Conservation (phyloP, 495 filamentous ascomycete species). For the Penicillium daleae region DNA sequence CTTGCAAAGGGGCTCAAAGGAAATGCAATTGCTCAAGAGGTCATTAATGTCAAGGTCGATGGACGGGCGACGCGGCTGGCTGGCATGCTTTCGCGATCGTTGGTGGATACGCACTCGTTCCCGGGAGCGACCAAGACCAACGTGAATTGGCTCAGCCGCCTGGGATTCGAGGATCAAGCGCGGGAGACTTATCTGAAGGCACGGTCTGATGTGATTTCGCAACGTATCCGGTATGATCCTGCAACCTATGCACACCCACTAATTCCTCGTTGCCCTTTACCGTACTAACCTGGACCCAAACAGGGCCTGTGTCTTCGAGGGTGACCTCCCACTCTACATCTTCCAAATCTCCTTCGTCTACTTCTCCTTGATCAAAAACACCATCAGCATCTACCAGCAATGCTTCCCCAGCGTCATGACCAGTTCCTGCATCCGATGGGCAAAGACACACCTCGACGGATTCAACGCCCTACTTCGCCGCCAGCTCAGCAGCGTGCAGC, state of each 20-base stretch:
- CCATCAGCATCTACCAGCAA: conserved; percentile 81
- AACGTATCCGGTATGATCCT: conserved; percentile 69
- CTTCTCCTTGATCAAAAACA: conserved; percentile 92
- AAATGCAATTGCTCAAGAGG: conserved; percentile 82
- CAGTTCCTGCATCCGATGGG: conserved; percentile 94
- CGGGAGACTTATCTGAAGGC: conserved; percentile 84
- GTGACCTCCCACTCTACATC: conserved; percentile 87
- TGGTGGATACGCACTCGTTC: conserved; percentile 74
- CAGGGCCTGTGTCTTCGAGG: conserved; percentile 92
- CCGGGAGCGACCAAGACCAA: conserved; percentile 71
- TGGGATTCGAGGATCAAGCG: conserved; percentile 90
- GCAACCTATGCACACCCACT: no score
- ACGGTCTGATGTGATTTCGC: conserved; percentile 72
- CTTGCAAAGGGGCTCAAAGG: conserved; percentile 79
- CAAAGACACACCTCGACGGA: conserved; percentile 84
- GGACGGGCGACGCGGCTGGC: conserved; percentile 82
- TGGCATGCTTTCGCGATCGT: conserved; percentile 68
- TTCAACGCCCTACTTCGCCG: conserved; percentile 83
- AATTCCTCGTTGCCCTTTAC: neutral
- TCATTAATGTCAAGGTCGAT: conserved; percentile 86
- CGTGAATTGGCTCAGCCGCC: conserved; percentile 77
- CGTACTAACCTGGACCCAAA: neutral
- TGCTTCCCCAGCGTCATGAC: conserved; percentile 87
- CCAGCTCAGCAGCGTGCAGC: conserved; percentile 81
- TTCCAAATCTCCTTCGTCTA: conserved; percentile 96